A percentile compares a stretch with the other conserved stretches of the same genome.
phyloP scores from a whole-genome alignment of 257 asterid species.

The Solanum sparsipilum region DNA sequence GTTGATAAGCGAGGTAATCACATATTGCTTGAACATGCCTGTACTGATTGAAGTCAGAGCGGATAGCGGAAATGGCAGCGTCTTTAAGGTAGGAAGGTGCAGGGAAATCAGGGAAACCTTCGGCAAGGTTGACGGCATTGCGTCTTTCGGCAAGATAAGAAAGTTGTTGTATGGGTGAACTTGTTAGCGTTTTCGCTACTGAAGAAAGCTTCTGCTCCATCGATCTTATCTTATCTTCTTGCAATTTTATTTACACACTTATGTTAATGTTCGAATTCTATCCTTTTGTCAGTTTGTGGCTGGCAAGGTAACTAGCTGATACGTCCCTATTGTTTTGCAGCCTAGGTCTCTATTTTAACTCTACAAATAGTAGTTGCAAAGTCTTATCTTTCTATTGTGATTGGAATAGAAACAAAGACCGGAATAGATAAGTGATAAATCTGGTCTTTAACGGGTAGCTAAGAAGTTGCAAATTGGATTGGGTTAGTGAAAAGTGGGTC shows the following conservation, averaged over 20 bases:
- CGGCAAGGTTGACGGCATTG: slow-evolving; percentile 82
- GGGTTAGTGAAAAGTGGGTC: not conserved
- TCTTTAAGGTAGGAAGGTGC: slow-evolving; percentile 52
- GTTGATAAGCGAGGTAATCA: slow-evolving; percentile 42
- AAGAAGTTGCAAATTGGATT: not conserved
- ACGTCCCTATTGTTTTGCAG: not conserved
- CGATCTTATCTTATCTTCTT: not conserved
- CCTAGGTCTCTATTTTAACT: too few relatives aligned
- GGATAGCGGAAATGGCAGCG: slow-evolving; percentile 76
- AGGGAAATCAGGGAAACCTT: slow-evolving; percentile 87
- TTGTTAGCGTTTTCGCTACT: slow-evolving; percentile 44
- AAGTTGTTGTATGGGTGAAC: slow-evolving; percentile 68
- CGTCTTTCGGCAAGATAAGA: slow-evolving; percentile 66
- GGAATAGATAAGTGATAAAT: not conserved
- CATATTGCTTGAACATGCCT: slow-evolving; percentile 86
- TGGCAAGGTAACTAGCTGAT: not conserved
- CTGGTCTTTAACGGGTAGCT: not conserved
- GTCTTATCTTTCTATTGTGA: too few relatives aligned
- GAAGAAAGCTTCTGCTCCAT: slow-evolving; percentile 63
- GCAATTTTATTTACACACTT: not conserved
- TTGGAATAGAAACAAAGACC: too few relatives aligned
- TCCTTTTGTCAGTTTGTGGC: not conserved
- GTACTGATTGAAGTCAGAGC: slow-evolving; percentile 86
- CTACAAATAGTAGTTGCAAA: too few relatives aligned
- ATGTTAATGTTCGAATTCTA: not conserved